These are phyloP conservation scores for Nothophaeocryptopus gaeumannii DNA, from an alignment of 2,329 filamentous ascomycete genomes.

Conservation along the genomic window DNA sequence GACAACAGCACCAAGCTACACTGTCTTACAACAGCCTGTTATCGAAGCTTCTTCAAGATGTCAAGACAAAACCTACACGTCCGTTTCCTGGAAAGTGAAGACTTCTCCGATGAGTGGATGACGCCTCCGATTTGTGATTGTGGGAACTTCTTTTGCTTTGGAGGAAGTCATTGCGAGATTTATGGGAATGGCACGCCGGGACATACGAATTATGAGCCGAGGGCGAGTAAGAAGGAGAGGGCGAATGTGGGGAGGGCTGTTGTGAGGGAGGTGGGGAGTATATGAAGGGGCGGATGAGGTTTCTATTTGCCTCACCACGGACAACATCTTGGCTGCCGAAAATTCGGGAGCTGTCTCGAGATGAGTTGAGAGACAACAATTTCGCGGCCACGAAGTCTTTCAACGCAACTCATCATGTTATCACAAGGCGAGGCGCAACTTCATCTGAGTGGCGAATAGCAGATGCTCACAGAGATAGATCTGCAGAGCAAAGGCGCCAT, in stretches of 20 bases:
- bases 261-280: neutral
- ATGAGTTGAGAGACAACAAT: too few species aligned
- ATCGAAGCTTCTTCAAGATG: neutral
- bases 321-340: too few species aligned
- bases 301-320: too few species aligned
- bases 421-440: too few species aligned
- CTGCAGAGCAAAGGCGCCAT: too few species aligned
- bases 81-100: slow-evolving; percentile 4
- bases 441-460: too few species aligned
- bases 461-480: too few species aligned
- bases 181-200: neutral
- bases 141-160: slow-evolving; percentile 14
- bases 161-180: slow-evolving; percentile 5
- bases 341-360: too few species aligned
- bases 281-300: too few species aligned
- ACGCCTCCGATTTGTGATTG: slow-evolving; percentile 6
- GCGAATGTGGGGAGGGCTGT: slow-evolving; percentile 5
- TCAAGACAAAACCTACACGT: neutral
- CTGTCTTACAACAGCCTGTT: neutral
- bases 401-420: too few species aligned
- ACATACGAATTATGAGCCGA: neutral
- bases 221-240: neutral
- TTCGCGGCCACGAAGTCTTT: too few species aligned
- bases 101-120: neutral
- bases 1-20: neutral